These are phyloP conservation scores for Petunia secreta DNA, from an alignment of 257 asterid species.

Conservation along the genomic window DNA sequence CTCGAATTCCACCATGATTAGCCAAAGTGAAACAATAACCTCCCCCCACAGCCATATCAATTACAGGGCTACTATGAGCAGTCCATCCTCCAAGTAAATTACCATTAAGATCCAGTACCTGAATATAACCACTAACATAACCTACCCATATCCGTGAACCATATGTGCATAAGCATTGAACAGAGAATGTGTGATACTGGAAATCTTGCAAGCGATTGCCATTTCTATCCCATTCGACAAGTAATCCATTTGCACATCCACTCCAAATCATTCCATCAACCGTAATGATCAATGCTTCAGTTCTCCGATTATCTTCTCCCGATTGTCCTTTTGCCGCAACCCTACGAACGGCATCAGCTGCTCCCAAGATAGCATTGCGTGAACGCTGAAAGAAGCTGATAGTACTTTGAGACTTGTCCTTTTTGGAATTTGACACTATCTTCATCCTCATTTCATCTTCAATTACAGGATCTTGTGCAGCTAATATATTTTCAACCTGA, in stretches of 20 bases:
- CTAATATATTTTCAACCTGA: conserved; percentile 72
- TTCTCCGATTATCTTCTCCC: conserved; percentile 83
- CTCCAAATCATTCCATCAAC: conserved; percentile 87
- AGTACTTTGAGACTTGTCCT: conserved; percentile 74
- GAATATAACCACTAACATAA: conserved; percentile 77
- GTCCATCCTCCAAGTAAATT: conserved; percentile 83
- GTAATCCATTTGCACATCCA: conserved; percentile 88
- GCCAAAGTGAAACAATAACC: conserved; percentile 78
- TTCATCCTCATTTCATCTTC: conserved; percentile 79
- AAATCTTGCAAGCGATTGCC: conserved; percentile 80
- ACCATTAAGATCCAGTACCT: conserved; percentile 87
- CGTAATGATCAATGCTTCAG: conserved; percentile 72
- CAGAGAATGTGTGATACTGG: conserved; percentile 69
- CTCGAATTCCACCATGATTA: conserved; percentile 98
- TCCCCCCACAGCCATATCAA: conserved; percentile 70
- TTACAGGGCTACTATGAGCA: conserved; percentile 79
- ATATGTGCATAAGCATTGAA: conserved; percentile 68
- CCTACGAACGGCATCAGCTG: conserved; percentile 98
- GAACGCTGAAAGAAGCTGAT: conserved; percentile 93
- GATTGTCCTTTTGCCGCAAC: conserved; percentile 82
- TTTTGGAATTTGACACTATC: conserved; percentile 49
- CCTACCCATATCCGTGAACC: conserved; percentile 93
- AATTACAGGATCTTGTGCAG: conserved; percentile 49
- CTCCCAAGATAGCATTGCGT: conserved; percentile 91
- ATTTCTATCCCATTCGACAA: conserved; percentile 89